These are phyloP conservation scores for Salix dunnii DNA, from an alignment of 345 rosid species.

Conservation along the genomic window DNA sequence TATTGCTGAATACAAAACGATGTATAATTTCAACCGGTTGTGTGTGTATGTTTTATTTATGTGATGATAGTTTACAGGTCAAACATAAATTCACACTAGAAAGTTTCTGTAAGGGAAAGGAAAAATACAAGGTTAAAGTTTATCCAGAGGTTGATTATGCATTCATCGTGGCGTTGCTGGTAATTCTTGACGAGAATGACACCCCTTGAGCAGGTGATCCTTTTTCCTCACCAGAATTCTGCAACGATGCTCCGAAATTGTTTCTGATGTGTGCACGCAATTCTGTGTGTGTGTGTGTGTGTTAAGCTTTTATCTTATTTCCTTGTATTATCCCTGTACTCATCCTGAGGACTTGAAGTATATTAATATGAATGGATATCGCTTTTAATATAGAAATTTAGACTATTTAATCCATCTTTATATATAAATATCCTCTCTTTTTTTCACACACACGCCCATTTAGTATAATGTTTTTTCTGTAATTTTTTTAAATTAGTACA, in stretches of 20 bases:
- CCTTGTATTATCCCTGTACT: too few relatives aligned
- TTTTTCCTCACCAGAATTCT: background rate
- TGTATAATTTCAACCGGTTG: background rate
- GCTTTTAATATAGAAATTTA: too few relatives aligned
- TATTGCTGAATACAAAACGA: background rate
- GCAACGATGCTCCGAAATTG: background rate
- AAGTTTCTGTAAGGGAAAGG: conserved; percentile 63
- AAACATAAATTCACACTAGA: conserved; percentile 55
- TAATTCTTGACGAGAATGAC: conserved; percentile 57
- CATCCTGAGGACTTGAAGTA: too few relatives aligned
- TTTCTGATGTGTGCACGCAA: too few relatives aligned
- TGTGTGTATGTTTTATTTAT: background rate
- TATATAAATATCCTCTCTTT: too few relatives aligned
- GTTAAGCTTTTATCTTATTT: background rate
- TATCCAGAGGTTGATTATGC: conserved; percentile 81
- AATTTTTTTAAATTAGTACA: too few relatives aligned
- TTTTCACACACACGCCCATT: too few relatives aligned
- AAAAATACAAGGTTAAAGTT: conserved; percentile 50
- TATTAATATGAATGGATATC: too few relatives aligned
- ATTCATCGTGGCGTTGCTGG: conserved; percentile 59
- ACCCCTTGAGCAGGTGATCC: conserved; percentile 4
- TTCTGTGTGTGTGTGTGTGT: too few relatives aligned
- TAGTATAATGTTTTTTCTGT: too few relatives aligned
- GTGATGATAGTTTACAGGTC: conserved; percentile 31
- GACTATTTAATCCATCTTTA: too few relatives aligned